Conservation (phyloP, 1,284 basidiomycete genomes). For the Papiliotrema flavescens region DNA sequence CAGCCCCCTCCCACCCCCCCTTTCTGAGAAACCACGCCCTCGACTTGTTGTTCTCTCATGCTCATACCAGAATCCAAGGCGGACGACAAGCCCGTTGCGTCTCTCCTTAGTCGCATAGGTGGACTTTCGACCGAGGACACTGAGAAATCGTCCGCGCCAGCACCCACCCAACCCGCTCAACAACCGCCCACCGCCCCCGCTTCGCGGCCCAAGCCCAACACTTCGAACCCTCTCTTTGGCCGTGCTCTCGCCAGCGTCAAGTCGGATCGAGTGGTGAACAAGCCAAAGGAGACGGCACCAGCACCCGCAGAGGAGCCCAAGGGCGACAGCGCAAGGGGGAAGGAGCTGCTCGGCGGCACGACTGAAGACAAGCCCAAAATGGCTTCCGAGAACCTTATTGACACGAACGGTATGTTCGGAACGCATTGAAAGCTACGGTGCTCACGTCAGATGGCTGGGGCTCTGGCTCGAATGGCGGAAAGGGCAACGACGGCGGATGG, state of each 20-base stretch:
- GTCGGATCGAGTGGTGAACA: constrained; percentile 11
- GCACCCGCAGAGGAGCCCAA: not conserved
- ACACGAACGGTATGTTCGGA: too few species aligned
- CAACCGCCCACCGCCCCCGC: not conserved
- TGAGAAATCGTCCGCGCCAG: constrained; percentile 1
- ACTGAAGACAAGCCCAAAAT: not conserved
- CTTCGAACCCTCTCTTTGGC: constrained; percentile 32
- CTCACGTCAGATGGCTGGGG: not conserved
- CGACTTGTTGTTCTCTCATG: too few species aligned
- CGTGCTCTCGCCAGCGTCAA: constrained; percentile 41
- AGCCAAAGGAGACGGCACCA: not conserved
- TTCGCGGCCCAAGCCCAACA: constrained; percentile 26
- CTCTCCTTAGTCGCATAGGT: constrained; percentile 36
- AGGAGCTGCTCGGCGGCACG: not conserved
- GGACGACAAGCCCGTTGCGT: constrained; percentile 28
- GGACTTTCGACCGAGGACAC: constrained; percentile 31
- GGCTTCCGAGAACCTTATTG: too few species aligned
- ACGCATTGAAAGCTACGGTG: too few species aligned
- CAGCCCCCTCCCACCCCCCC: too few species aligned
- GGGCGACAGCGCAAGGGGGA: not conserved
- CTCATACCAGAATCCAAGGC: not conserved
- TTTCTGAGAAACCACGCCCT: too few species aligned
- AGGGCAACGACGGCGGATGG: not conserved
- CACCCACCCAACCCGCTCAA: constrained; percentile 2
- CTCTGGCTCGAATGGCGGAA: not conserved